These are phyloP conservation scores for Ophiostoma ulmi DNA, from an alignment of 2,329 filamentous ascomycete species.

Conservation along the genomic window DNA sequence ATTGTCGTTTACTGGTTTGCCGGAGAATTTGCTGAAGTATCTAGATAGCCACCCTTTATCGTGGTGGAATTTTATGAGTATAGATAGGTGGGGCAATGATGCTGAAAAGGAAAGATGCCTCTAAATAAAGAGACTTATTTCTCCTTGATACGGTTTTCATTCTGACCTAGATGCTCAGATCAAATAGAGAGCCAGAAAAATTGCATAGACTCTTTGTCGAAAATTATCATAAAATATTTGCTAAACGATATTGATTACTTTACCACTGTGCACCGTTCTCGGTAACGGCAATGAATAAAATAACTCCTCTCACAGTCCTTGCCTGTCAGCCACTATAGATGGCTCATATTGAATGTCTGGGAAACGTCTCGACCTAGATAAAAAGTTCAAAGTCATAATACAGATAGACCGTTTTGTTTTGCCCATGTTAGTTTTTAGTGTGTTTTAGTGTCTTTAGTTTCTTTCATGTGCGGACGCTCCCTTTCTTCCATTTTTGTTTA, in stretches of 20 bases:
- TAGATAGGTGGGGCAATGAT: not conserved
- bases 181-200: too few species aligned
- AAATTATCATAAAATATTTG: too few species aligned
- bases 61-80: not conserved
- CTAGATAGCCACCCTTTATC: not conserved
- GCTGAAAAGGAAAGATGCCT: not conserved
- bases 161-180: not conserved
- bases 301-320: too few species aligned
- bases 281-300: too few species aligned
- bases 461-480: not conserved
- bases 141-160: not conserved
- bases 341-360: not conserved
- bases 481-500: not conserved
- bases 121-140: not conserved
- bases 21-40: not conserved
- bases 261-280: too few species aligned
- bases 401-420: not conserved
- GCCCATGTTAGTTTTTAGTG: not conserved
- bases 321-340: not conserved
- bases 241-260: too few species aligned
- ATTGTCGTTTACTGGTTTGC: not conserved
- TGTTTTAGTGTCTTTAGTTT: not conserved
- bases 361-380: not conserved
- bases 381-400: not conserved
- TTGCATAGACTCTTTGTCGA: too few species aligned